Conservation (phyloP, 768 basidiomycete species). For the Polyporus arcularius region DNA sequence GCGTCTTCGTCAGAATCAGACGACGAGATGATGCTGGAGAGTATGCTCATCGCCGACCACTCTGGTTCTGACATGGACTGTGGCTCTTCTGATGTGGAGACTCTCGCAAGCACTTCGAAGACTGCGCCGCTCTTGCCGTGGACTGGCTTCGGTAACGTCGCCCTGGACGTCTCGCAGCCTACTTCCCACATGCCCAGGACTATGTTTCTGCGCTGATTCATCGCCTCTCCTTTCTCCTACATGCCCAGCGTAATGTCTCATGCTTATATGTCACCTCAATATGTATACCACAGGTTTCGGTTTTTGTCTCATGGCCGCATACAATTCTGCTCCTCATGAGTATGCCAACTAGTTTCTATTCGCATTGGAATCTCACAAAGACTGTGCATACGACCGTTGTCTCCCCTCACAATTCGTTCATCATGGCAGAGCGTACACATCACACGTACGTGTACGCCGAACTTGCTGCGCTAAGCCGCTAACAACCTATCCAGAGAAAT, state of each 20-base stretch:
- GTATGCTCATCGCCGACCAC: slow-evolving; percentile 15
- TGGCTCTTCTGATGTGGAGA: slow-evolving; percentile 11
- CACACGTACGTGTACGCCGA: too few relatives aligned
- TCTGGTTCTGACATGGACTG: slow-evolving; percentile 23
- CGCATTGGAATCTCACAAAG: too few relatives aligned
- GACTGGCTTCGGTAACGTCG: background rate
- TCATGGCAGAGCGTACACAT: too few relatives aligned
- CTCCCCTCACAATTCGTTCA: too few relatives aligned
- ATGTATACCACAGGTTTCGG: background rate
- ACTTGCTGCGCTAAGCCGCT: too few relatives aligned
- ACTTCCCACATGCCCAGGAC: background rate
- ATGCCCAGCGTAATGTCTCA: background rate
- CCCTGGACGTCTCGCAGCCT: background rate
- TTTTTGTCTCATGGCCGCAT: background rate
- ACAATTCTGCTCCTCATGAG: background rate
- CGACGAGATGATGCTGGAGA: slow-evolving; percentile 22
- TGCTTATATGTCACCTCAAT: background rate
- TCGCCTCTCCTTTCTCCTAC: background rate
- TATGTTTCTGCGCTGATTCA: background rate
- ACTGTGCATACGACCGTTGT: too few relatives aligned
- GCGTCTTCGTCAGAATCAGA: slow-evolving; percentile 10
- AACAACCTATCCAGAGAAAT: too few relatives aligned
- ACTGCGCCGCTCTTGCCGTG: background rate
- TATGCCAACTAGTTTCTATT: too few relatives aligned
- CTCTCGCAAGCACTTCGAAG: slow-evolving; percentile 1